These are phyloP conservation scores for Mycena maculata DNA, from an alignment of 768 basidiomycete genomes.

Conservation along the genomic window DNA sequence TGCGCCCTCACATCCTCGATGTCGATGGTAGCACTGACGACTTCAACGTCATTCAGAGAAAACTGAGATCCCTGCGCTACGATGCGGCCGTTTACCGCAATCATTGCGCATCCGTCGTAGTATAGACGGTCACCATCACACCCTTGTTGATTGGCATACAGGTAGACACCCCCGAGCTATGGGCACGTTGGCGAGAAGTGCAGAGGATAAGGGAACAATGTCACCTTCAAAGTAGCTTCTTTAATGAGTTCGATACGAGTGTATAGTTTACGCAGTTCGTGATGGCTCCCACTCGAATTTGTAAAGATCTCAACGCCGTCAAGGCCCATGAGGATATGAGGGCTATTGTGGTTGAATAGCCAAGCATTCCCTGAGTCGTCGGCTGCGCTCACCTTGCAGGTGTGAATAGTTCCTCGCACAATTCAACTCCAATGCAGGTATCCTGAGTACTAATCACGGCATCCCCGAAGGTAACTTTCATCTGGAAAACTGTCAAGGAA, in stretches of 20 bases:
- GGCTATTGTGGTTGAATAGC: conserved; percentile 60
- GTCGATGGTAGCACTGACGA: conserved; percentile 94
- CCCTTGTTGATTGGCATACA: conserved; percentile 99
- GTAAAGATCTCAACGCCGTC: conserved; percentile 99
- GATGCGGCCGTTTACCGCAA: conserved; percentile 92
- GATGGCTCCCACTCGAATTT: conserved; percentile 98
- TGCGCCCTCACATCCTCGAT: conserved; percentile 97
- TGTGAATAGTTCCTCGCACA: conserved; percentile 98
- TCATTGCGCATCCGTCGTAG: conserved; percentile 97
- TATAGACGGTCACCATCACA: conserved; percentile 98
- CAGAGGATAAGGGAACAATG: neutral
- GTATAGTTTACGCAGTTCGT: conserved; percentile 96
- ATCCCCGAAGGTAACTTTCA: conserved; percentile 95
- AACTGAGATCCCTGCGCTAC: conserved; percentile 98
- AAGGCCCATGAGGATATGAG: conserved; percentile 97
- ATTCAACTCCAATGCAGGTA: conserved; percentile 96
- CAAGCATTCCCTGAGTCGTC: neutral
- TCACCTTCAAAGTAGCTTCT: conserved; percentile 94
- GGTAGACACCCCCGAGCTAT: conserved; percentile 94
- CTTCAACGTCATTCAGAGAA: conserved; percentile 95
- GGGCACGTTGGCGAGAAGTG: conserved; percentile 3
- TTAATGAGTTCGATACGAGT: conserved; percentile 94
- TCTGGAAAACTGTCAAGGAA: conserved; percentile 52
- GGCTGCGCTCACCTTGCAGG: conserved; percentile 84
- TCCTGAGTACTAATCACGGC: conserved; percentile 93